A percentile compares a stretch with the other conserved stretches of the same genome.
These are phyloP conservation scores for Fulvia fulva DNA, from an alignment of 2,329 filamentous ascomycete genomes.

Conservation along the genomic window DNA sequence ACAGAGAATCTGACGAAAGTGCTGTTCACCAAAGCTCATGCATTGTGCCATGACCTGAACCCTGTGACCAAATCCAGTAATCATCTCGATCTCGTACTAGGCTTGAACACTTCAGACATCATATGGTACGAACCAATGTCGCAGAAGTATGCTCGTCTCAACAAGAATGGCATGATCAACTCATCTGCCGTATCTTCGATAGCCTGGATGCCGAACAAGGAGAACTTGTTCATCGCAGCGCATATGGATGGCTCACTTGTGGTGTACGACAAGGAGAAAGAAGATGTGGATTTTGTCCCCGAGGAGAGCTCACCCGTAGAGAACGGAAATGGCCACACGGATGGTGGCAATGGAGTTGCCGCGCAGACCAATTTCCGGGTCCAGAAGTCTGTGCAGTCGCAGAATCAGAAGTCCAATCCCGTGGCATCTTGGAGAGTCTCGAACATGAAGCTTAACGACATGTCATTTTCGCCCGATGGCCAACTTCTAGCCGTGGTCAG, in stretches of 20 bases:
- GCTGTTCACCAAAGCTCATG: conserved; percentile 93
- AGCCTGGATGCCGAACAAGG: conserved; percentile 88
- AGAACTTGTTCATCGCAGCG: conserved; percentile 85
- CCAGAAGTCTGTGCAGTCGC: conserved; percentile 87
- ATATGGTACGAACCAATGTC: conserved; percentile 98
- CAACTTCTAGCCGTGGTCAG: conserved; percentile 84
- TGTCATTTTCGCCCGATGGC: conserved; percentile 87
- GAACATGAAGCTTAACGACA: conserved; percentile 83
- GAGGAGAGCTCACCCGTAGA: conserved; percentile 45
- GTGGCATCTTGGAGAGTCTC: conserved; percentile 90
- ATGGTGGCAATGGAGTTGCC: conserved; percentile 13
- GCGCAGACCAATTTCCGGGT: conserved; percentile 56
- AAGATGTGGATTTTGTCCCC: conserved; percentile 73
- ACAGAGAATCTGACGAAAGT: conserved; percentile 93
- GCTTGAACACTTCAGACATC: conserved; percentile 92
- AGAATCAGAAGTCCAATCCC: conserved; percentile 89
- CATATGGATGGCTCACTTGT: conserved; percentile 88
- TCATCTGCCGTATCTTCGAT: conserved; percentile 80
- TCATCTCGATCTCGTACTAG: conserved; percentile 89
- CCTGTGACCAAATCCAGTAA: conserved; percentile 69
- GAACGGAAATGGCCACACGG: conserved; percentile 27
- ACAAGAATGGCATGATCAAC: conserved; percentile 95
- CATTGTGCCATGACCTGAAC: conserved; percentile 91
- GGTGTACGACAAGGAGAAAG: conserved; percentile 96
- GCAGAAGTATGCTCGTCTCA: conserved; percentile 90